A percentile compares a stretch with the other conserved stretches of the same genome.
phyloP scores from a whole-genome alignment of 2,329 filamentous ascomycete species.

The Trichoderma sp. region DNA sequence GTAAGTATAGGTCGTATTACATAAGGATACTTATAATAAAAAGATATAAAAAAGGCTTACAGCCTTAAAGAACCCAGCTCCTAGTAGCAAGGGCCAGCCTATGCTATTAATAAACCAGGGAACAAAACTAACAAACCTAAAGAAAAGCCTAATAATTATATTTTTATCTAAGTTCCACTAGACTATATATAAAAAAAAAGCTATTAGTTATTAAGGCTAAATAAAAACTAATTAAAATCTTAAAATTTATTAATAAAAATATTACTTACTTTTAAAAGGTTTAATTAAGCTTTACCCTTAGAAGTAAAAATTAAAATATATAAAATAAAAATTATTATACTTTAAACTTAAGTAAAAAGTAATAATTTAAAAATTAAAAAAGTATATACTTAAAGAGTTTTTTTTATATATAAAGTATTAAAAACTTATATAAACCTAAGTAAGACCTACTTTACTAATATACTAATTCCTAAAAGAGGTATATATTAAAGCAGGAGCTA shows the following conservation, averaged over 20 bases:
- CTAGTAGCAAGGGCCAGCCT: neutral
- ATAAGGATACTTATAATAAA: neutral
- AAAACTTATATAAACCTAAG: neutral
- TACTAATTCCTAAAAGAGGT: neutral
- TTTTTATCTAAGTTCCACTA: neutral
- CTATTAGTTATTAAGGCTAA: neutral
- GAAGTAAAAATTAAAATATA: neutral
- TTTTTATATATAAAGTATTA: neutral
- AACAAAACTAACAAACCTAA: neutral
- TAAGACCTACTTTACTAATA: neutral
- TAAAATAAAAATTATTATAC: neutral
- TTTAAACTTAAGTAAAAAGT: neutral
- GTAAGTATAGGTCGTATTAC: neutral
- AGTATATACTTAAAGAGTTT: neutral
- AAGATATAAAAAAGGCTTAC: too few species aligned
- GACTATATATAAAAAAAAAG: neutral
- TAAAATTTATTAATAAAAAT: neutral
- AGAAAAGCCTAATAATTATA: neutral
- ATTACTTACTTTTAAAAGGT: neutral
- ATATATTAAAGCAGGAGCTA: neutral
- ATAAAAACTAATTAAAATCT: neutral
- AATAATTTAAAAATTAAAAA: conserved; percentile 2
- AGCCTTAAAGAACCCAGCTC: too few species aligned
- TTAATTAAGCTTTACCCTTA: neutral
- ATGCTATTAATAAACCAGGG: neutral